Evolutionary conservation across 2,329 filamentous ascomycete genomes (phyloP).

Genomic region (Pseudocercospora macadamiae): DNA sequence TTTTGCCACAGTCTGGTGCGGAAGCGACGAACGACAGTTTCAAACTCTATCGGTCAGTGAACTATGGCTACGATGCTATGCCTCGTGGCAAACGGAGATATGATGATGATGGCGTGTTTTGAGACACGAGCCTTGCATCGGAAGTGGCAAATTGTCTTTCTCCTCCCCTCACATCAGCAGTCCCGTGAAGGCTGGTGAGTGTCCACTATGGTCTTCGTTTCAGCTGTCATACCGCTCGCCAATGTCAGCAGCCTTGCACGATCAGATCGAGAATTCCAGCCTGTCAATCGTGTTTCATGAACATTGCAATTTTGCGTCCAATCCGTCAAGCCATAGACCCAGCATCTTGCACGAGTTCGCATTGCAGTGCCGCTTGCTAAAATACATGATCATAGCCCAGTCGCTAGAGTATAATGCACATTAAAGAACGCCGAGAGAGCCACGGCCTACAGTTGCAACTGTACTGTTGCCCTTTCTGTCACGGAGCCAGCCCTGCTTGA

Average conservation of each 20-base stretch:
- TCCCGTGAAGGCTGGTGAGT: neutral
- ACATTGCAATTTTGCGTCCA: too few species aligned
- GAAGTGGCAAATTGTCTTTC: neutral
- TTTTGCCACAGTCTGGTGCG: neutral
- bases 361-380: neutral
- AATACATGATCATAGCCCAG: conserved; percentile 1
- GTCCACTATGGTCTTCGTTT: neutral
- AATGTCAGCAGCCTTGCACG: too few species aligned
- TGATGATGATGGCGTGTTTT: neutral
- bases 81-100: neutral
- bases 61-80: too few species aligned
- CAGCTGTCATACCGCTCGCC: too few species aligned
- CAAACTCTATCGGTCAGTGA: too few species aligned
- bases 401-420: conserved; percentile 4
- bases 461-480: neutral
- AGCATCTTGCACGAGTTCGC: neutral
- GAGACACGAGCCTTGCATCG: neutral
- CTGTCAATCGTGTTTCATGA: too few species aligned
- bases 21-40: neutral
- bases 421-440: neutral
- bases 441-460: conserved; percentile 3
- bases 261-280: too few species aligned
- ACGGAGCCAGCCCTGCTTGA: neutral
- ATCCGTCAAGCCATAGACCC: neutral
- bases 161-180: neutral